Percentiles rank a stretch among this genome's conserved stretches.
These are phyloP conservation scores for Arthroderma sp. DNA, from an alignment of 2,329 filamentous ascomycete species.

Conservation along the genomic window DNA sequence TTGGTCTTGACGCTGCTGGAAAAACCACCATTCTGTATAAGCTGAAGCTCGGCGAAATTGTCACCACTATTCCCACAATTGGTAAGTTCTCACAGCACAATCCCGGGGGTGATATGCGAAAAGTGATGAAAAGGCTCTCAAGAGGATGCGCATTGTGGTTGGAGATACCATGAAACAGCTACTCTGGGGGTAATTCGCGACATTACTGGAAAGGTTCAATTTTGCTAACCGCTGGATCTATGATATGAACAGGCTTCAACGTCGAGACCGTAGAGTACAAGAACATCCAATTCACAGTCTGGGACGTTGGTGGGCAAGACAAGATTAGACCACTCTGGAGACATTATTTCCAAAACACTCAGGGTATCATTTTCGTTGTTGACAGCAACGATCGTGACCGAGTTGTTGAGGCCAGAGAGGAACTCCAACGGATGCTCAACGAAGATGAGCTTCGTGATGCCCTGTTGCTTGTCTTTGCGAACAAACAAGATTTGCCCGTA, in stretches of 20 bases:
- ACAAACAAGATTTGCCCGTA: constrained; percentile 99
- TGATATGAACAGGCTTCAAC: constrained; percentile 64
- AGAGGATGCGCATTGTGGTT: too few relatives aligned
- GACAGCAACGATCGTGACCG: constrained; percentile 98
- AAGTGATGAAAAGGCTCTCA: too few relatives aligned
- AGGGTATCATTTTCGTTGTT: constrained; percentile 99
- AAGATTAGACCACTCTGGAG: constrained; percentile 99
- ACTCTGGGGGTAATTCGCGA: too few relatives aligned
- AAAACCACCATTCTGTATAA: constrained; percentile 99
- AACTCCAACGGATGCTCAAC: constrained; percentile 96
- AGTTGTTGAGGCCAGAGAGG: constrained; percentile 91
- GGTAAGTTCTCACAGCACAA: constrained; percentile 44
- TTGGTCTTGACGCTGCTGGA: constrained; percentile 97
- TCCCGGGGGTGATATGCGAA: too few relatives aligned
- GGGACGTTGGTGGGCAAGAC: constrained; percentile 99
- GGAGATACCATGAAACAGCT: too few relatives aligned
- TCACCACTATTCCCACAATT: constrained; percentile 98
- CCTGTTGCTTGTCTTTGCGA: constrained; percentile 92
- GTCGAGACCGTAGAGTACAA: constrained; percentile 99
- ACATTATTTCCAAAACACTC: constrained; percentile 99
- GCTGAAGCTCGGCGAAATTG: constrained; percentile 91
- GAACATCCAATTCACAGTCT: constrained; percentile 99
- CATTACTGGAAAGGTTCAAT: too few relatives aligned
- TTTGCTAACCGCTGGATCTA: too few relatives aligned
- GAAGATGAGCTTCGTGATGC: constrained; percentile 98